These are phyloP conservation scores for Fusarium avenaceum DNA, from an alignment of 2,329 filamentous ascomycete species.

Conservation along the genomic window DNA sequence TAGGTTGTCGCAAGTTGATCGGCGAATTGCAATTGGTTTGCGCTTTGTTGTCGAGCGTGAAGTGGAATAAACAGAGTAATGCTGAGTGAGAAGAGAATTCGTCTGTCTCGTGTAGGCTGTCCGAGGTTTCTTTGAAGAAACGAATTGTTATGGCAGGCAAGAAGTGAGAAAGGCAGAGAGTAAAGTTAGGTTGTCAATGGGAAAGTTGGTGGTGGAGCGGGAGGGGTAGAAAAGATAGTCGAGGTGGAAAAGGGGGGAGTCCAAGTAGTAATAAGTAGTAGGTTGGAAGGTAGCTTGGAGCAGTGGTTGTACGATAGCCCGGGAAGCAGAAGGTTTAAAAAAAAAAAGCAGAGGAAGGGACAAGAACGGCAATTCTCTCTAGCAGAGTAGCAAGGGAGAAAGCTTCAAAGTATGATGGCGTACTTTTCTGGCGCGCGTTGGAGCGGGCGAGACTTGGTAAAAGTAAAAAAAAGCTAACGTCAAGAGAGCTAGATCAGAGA, in stretches of 20 bases:
- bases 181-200: constrained; percentile 47
- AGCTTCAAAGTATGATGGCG: constrained; percentile 41
- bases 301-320: constrained; percentile 20
- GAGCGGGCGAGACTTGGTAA: constrained; percentile 41
- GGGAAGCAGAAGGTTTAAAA: constrained; percentile 34
- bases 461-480: constrained; percentile 35
- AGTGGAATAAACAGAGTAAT: constrained; percentile 13
- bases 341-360: constrained; percentile 30
- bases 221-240: constrained; percentile 47
- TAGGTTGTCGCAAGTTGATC: constrained; percentile 36
- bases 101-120: constrained; percentile 21
- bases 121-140: constrained; percentile 32
- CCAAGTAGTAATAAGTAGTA: constrained; percentile 47
- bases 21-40: constrained; percentile 25
- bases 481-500: constrained; percentile 41
- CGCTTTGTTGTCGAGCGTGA: constrained; percentile 9
- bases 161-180: constrained; percentile 40
- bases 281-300: constrained; percentile 10
- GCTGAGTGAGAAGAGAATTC: constrained; percentile 21
- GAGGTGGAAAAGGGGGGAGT: constrained; percentile 46
- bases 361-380: constrained; percentile 44
- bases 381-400: constrained; percentile 35
- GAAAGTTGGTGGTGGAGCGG: constrained; percentile 48
- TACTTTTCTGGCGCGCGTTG: constrained; percentile 29
- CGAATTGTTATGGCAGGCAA: constrained; percentile 35